Conservation (phyloP, 2,329 filamentous ascomycete genomes). For the Alternaria novae-zelandiae region DNA sequence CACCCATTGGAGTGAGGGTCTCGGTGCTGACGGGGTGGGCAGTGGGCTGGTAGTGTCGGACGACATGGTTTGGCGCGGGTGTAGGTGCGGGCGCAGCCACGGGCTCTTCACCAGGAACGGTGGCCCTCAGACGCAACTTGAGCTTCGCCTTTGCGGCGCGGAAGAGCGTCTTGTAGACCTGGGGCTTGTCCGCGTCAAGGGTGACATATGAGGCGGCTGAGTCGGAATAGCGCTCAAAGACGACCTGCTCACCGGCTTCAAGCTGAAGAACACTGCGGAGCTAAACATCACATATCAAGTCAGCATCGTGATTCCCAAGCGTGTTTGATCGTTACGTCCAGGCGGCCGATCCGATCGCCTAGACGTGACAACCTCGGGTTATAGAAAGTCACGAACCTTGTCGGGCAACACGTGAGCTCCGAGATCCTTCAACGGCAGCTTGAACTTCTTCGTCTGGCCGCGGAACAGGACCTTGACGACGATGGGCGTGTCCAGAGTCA, state of each 20-base stretch:
- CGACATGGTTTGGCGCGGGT: conserved; percentile 17
- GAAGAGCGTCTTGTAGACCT: conserved; percentile 96
- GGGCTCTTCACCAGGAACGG: conserved; percentile 61
- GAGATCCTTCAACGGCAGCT: conserved; percentile 86
- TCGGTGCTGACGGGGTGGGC: conserved; percentile 38
- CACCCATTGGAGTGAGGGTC: conserved; percentile 29
- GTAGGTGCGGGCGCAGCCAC: conserved; percentile 21
- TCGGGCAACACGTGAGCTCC: conserved; percentile 74
- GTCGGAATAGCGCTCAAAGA: conserved; percentile 94
- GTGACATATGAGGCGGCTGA: conserved; percentile 81
- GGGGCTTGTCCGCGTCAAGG: conserved; percentile 76
- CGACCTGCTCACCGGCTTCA: conserved; percentile 64
- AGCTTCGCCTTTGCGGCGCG: conserved; percentile 97
- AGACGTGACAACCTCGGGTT: neutral
- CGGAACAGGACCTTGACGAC: conserved; percentile 85
- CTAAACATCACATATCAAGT: conserved; percentile 23
- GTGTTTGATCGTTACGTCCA: neutral
- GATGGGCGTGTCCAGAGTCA: conserved; percentile 74
- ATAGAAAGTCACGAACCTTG: conserved; percentile 70
- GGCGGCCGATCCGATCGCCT: neutral
- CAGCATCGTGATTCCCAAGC: conserved; percentile 12
- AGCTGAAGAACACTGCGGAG: conserved; percentile 73
- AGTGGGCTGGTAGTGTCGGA: conserved; percentile 22
- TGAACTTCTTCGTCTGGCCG: conserved; percentile 80
- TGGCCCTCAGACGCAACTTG: conserved; percentile 88